These are phyloP conservation scores for Naganishia friedmannii DNA, from an alignment of 768 basidiomycete genomes.

Conservation along the genomic window DNA sequence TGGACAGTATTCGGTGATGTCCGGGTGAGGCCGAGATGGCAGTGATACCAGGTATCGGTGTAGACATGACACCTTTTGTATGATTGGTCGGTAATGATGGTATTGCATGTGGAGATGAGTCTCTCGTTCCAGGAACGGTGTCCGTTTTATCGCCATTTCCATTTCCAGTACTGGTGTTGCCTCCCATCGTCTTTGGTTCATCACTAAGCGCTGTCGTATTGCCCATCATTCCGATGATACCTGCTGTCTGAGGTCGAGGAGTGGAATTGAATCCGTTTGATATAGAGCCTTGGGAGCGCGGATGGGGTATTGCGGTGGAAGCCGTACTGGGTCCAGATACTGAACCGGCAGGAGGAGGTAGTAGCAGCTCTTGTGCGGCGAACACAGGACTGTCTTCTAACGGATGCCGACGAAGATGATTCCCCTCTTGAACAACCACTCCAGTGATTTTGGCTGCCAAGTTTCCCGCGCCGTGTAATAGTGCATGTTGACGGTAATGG, in stretches of 20 bases:
- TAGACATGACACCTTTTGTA: background rate
- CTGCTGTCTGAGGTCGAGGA: constrained; percentile 3
- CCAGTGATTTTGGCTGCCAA: constrained; percentile 9
- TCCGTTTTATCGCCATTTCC: background rate
- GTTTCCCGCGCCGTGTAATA: constrained; percentile 14
- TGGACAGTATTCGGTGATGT: constrained; percentile 15
- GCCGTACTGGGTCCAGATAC: background rate
- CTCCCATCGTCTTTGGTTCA: background rate
- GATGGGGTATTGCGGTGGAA: background rate
- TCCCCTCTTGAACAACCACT: constrained; percentile 18
- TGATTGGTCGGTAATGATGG: background rate
- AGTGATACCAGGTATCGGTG: background rate
- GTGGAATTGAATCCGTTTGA: background rate
- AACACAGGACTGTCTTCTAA: constrained; percentile 31
- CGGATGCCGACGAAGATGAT: constrained; percentile 27
- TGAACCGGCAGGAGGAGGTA: background rate
- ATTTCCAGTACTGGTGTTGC: background rate
- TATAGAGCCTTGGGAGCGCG: constrained; percentile 11
- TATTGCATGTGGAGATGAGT: constrained; percentile 23
- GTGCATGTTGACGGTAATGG: constrained; percentile 15
- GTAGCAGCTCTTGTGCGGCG: constrained; percentile 2
- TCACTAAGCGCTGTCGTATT: background rate
- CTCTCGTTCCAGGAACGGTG: background rate
- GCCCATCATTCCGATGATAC: background rate
- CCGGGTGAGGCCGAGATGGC: background rate